Base-by-base conservation (phyloP, 768 basidiomycete genomes). In the Phlebiopsis gigantea region DNA sequence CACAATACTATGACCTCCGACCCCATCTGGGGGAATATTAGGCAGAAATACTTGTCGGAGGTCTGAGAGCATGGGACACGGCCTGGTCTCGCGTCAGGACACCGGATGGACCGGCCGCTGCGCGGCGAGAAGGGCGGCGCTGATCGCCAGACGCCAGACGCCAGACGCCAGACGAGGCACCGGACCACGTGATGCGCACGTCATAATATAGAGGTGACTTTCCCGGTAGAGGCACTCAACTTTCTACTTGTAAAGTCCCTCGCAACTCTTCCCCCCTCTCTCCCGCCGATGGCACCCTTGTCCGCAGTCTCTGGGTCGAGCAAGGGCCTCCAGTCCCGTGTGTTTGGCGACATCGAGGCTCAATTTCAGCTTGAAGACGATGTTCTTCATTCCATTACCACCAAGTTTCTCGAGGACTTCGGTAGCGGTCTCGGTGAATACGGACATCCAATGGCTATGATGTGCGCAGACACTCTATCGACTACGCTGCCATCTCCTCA, bases 401-500 rank as follows among this genome's bases (percentile, higher is more conserved):
- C 79, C 34, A 81, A 86, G 26, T 98, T 98, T 71, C 77, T 94
- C 30, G 75, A 80, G 53, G 95, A 98, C 67, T 85, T 93, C 66
- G 76, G 78, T 30, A 66, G 81, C 7, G 97, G 97, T 14, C 73
- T 99, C 17, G 70, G 75, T 2, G 73, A 73, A 62, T 93, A 93
- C 74, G 83, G 82, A 31, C 81, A 87, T 45, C 76, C 88, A 41
- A 89, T 96, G 85, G 93, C 94, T 5, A 97, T 98, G 91, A 93
- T 98, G 85, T 90, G 62, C 56, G 83, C 67, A 8, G 21, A 41
- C 34, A 3, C 34, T 29, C 17, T 45, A 42, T 24, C 39, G 24
- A 19, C 5, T 44, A 19, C 41, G 62, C 10, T 56, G 45, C 34
- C 24, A 15, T 39, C 53, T 39, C 53, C 9, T 52, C 15, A 8